phyloP scores from a whole-genome alignment of 345 rosid genomes.

The Populus tremula region DNA sequence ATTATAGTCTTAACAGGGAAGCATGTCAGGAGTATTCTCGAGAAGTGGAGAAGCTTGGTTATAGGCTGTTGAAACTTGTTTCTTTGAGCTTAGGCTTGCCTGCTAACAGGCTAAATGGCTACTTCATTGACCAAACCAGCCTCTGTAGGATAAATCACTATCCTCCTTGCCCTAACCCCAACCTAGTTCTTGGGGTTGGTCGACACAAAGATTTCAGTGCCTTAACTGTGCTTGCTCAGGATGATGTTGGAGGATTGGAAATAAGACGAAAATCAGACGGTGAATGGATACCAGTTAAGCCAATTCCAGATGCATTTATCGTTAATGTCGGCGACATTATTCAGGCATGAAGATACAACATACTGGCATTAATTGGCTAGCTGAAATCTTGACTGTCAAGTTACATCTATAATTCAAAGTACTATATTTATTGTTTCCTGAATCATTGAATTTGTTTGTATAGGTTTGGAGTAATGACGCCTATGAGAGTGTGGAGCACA shows the following conservation, averaged over 20 bases:
- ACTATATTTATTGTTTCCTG: no score
- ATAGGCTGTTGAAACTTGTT: constrained; percentile 30
- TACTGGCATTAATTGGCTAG: no score
- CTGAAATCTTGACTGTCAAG: no score
- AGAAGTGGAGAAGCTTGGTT: constrained; percentile 24
- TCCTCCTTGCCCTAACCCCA: constrained; percentile 38
- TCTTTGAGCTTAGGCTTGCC: constrained; percentile 39
- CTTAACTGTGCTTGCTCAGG: constrained; percentile 36
- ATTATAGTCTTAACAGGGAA: neutral
- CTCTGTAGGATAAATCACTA: constrained; percentile 31
- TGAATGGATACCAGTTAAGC: constrained; percentile 36
- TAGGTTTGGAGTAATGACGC: no score
- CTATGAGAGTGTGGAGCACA: no score
- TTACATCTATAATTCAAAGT: no score
- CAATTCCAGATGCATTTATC: constrained; percentile 28
- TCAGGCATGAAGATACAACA: constrained; percentile 16
- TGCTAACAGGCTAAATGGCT: constrained; percentile 20
- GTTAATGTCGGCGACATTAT: constrained; percentile 32
- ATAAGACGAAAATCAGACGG: constrained; percentile 39
- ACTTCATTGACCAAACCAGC: constrained; percentile 32
- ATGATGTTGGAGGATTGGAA: constrained; percentile 38
- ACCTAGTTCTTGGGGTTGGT: constrained; percentile 36
- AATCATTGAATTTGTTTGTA: no score
- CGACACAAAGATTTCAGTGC: constrained; percentile 31
- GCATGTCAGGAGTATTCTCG: constrained; percentile 28